Evolutionary conservation across 805 yeast species (phyloP).

Genomic region (Yarrowia bubula): DNA sequence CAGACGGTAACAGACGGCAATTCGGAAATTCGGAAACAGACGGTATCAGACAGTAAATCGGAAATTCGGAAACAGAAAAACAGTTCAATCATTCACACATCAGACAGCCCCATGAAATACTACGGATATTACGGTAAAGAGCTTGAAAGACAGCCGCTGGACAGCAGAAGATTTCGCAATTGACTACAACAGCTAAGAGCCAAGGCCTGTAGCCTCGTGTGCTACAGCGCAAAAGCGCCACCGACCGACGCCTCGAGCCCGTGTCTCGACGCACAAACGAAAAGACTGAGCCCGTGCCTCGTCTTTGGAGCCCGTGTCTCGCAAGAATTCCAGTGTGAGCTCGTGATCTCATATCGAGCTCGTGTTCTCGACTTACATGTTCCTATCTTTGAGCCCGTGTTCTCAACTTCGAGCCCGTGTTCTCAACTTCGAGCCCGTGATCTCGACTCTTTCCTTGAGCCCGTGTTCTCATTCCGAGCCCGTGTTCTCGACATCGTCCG

Average conservation of each 20-base stretch:
- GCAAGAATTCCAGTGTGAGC: conserved; percentile 16
- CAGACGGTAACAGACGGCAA: not conserved
- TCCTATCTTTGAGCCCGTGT: conserved; percentile 11
- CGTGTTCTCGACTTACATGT: conserved; percentile 7
- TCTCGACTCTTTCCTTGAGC: conserved; percentile 23
- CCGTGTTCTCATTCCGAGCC: conserved; percentile 7
- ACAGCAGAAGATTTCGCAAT: conserved; percentile 8
- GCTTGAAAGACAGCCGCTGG: conserved; percentile 8
- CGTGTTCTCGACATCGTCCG: conserved; percentile 15
- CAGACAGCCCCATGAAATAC: conserved; percentile 11
- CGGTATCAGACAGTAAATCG: not conserved
- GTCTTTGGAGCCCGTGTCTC: conserved; percentile 21
- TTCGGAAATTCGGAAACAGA: not conserved
- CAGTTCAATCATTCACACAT: not conserved
- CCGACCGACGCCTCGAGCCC: conserved; percentile 25
- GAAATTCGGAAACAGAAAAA: not conserved
- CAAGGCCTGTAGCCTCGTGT: conserved; percentile 19
- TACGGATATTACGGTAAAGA: conserved; percentile 12
- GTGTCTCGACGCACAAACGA: conserved; percentile 6
- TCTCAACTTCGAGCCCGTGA: conserved; percentile 9
- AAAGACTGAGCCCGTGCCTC: conserved; percentile 13
- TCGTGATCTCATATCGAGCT: conserved; percentile 20
- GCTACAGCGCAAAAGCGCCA: conserved; percentile 16
- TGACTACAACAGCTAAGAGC: conserved; percentile 20
- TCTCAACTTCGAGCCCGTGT: conserved; percentile 17